phyloP scores from a whole-genome alignment of 306 rosid genomes.

The Inga laurina region DNA sequence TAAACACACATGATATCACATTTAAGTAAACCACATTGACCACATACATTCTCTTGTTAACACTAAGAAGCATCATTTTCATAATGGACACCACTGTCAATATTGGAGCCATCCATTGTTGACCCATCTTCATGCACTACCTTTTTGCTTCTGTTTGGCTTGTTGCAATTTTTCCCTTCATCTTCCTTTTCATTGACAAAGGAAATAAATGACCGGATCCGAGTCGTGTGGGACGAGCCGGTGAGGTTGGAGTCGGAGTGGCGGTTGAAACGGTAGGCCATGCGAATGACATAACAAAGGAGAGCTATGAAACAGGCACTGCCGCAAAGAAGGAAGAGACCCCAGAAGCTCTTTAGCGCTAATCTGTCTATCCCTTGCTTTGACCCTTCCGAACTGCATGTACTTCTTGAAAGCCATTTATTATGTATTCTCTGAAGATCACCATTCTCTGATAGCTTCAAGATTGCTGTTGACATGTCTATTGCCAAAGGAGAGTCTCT shows the following conservation, averaged over 20 bases:
- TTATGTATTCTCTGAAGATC: conserved; percentile 78
- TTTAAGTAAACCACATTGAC: too few species aligned
- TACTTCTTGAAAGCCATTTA: conserved; percentile 69
- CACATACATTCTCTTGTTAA: too few species aligned
- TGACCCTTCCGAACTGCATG: conserved; percentile 66
- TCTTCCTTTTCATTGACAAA: conserved; percentile 66
- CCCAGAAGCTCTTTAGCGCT: conserved; percentile 66
- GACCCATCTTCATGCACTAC: conserved; percentile 30
- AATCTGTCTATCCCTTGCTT: conserved; percentile 60
- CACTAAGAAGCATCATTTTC: not conserved
- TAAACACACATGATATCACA: too few species aligned
- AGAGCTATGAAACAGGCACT: conserved; percentile 65
- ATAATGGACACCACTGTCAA: not conserved
- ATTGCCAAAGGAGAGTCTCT: conserved; percentile 77
- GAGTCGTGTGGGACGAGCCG: conserved; percentile 33
- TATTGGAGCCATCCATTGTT: conserved; percentile 13
- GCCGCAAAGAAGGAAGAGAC: conserved; percentile 61
- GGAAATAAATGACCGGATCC: conserved; percentile 59
- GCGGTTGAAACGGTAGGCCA: conserved; percentile 52
- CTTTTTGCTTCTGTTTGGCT: conserved; percentile 41
- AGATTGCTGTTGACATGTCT: conserved; percentile 71
- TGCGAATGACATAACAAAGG: conserved; percentile 40
- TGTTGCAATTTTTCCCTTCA: conserved; percentile 10
- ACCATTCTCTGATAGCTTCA: conserved; percentile 68
- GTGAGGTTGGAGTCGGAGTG: conserved; percentile 13